A percentile compares a stretch with the other conserved stretches of the same genome.
Evolutionary conservation across 2,329 filamentous ascomycete genomes (phyloP).

Genomic region (Neospermospora avenae): DNA sequence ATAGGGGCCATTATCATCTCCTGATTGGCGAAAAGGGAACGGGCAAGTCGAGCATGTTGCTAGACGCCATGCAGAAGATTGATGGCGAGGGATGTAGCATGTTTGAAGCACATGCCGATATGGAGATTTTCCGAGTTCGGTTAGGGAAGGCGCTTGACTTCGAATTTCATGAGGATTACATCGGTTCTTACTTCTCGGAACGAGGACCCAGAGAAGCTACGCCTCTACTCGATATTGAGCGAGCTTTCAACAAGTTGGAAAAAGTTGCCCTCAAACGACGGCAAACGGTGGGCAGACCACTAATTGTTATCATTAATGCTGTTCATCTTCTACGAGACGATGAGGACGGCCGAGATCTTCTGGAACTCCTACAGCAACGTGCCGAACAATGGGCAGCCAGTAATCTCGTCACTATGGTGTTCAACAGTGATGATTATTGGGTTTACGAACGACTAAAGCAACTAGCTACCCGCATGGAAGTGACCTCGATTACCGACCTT

Average conservation of each 20-base stretch:
- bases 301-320: conserved; percentile 93
- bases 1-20: conserved; percentile 82
- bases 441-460: conserved; percentile 93
- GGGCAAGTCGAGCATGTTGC: conserved; percentile 93
- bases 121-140: conserved; percentile 90
- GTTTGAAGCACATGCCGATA: conserved; percentile 93
- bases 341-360: conserved; percentile 85
- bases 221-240: conserved; percentile 89
- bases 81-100: conserved; percentile 87
- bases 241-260: conserved; percentile 95
- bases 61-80: conserved; percentile 92
- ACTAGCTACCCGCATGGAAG: conserved; percentile 90
- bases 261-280: conserved; percentile 82
- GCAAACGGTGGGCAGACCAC: conserved; percentile 56
- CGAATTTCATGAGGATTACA: conserved; percentile 97
- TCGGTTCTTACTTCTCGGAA: conserved; percentile 93
- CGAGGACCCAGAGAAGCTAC: conserved; percentile 88
- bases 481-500: conserved; percentile 81
- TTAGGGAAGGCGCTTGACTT: conserved; percentile 93
- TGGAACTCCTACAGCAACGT: conserved; percentile 92
- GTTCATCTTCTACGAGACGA: conserved; percentile 89
- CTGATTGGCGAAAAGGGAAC: conserved; percentile 94
- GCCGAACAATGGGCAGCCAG: conserved; percentile 96
- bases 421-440: conserved; percentile 98
- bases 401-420: conserved; percentile 85